These are phyloP conservation scores for Eremochloa ophiuroides DNA, from an alignment of 176 grass and related monocot species.

Conservation along the genomic window DNA sequence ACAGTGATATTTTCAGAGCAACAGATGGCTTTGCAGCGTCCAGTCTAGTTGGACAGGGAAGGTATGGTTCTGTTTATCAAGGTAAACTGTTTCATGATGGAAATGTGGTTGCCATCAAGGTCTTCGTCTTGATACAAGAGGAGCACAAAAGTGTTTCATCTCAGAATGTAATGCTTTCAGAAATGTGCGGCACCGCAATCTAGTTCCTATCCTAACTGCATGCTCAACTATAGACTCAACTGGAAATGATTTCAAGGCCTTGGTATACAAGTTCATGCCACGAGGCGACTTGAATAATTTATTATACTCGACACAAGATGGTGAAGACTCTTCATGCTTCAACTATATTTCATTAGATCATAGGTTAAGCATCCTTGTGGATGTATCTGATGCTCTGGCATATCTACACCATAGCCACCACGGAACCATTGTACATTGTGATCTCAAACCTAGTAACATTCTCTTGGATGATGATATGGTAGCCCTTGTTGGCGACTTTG, in stretches of 20 bases:
- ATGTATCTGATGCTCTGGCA: slow-evolving; percentile 20
- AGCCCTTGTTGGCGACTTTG: background rate
- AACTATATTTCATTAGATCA: background rate
- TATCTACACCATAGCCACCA: slow-evolving; percentile 13
- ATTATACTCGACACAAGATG: background rate
- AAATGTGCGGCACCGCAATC: slow-evolving; percentile 15
- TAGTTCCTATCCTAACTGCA: background rate
- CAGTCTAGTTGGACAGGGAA: too few species aligned
- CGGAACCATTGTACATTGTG: slow-evolving; percentile 16
- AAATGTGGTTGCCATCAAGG: background rate
- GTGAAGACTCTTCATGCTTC: background rate
- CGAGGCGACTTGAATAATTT: slow-evolving; percentile 11
- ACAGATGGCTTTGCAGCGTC: too few species aligned
- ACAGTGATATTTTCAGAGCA: too few species aligned
- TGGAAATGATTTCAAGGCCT: slow-evolving; percentile 26
- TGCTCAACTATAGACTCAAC: background rate
- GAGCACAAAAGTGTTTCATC: slow-evolving; percentile 14
- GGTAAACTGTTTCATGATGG: too few species aligned
- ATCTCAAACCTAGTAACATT: slow-evolving; percentile 34
- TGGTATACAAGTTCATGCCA: slow-evolving; percentile 24
- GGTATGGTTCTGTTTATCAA: too few species aligned
- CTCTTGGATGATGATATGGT: background rate
- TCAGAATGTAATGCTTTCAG: slow-evolving; percentile 16
- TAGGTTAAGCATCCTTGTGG: slow-evolving; percentile 13
- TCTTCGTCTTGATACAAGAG: slow-evolving; percentile 7